Evolutionary conservation across 306 rosid species (phyloP), one percentile per base, ranked within the genome.

Genomic region (Cucurbita argyrosperma): DNA sequence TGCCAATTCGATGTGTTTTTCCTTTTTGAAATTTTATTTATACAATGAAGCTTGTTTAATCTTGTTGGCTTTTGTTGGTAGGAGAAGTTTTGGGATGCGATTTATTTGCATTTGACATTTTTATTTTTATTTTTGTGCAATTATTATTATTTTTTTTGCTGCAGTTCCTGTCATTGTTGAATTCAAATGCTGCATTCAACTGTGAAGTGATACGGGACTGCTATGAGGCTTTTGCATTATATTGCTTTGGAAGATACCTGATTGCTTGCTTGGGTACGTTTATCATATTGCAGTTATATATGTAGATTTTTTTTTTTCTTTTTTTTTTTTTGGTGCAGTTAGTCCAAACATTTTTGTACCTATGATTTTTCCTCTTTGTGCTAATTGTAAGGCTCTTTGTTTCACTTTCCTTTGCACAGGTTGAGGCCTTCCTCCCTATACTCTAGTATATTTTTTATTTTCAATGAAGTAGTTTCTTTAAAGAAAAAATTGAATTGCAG

Each of bases 181-280:
- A 91, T 87, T 84, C 99, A 78, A 76, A 83, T 81, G 96, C 88
- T 14, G 99, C 99, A 75, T 95, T 95, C 81, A 88, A 95, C 80
- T 91, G 91, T 76, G 97, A 91, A 89, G 80, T 89, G 74, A 89
- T 95, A 64, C 87, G 99, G 75, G 99, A 95, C 80, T 95, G 97
- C 84, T 95, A 95, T 21, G 99, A 95, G 85, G 97, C 99, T 49
- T 95, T 95, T 87, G 99, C 99, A 16, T 82, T 95, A 76, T 95
- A 95, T 84, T 95, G 99, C 86, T 95, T 95, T 79, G 97, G 87
- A 82, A 85, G 99, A 88, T 95, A 95, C 82, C 83, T 95, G 84
- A 95, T 91, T 78, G 97, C 96, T 75, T 91, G 99, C 87, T 83
- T 95, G 80, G 97, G 99, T 91, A 91, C 57, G 95, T 80, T 62